Percentiles rank a stretch among this genome's conserved stretches.
Conservation (phyloP, 371 early-diverging fungal genomes). For the Mucor irregularis region DNA sequence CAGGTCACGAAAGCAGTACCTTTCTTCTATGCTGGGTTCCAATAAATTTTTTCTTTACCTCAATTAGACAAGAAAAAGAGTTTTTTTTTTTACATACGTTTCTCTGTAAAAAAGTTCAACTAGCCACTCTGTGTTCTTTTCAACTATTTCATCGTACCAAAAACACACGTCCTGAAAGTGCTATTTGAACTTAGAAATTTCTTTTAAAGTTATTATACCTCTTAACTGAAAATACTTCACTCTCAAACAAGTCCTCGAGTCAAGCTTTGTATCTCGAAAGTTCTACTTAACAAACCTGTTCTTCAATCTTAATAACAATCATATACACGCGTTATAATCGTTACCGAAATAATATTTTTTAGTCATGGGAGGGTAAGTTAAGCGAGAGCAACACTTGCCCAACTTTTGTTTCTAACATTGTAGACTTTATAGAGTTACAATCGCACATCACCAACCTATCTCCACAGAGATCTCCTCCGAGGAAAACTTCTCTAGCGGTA, state of each 20-base stretch:
- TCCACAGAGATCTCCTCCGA: conserved; percentile 4
- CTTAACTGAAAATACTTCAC: too few relatives aligned
- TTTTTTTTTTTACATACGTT: background rate
- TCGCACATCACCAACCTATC: conserved; percentile 30
- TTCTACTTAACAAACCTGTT: background rate
- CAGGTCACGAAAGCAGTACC: too few relatives aligned
- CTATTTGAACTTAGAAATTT: conserved; percentile 10
- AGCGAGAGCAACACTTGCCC: background rate
- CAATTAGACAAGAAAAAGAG: conserved; percentile 12
- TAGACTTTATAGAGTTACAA: conserved; percentile 21
- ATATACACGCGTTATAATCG: too few relatives aligned
- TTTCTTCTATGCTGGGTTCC: conserved; percentile 2
- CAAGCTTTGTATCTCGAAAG: background rate
- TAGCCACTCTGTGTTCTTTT: conserved; percentile 20
- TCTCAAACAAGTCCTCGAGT: background rate
- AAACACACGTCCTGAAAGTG: conserved; percentile 8
- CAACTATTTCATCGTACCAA: background rate
- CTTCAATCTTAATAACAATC: too few relatives aligned
- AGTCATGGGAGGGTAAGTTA: conserved; percentile 18
- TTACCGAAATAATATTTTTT: too few relatives aligned
- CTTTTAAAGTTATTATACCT: background rate
- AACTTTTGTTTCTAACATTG: background rate
- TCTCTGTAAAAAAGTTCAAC: conserved; percentile 5
- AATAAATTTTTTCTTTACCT: conserved; percentile 5
- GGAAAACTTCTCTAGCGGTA: conserved; percentile 1